Evolutionary conservation across 257 asterid species (phyloP), one percentile per base, ranked within the genome.

Genomic region (Agastache rugosa): DNA sequence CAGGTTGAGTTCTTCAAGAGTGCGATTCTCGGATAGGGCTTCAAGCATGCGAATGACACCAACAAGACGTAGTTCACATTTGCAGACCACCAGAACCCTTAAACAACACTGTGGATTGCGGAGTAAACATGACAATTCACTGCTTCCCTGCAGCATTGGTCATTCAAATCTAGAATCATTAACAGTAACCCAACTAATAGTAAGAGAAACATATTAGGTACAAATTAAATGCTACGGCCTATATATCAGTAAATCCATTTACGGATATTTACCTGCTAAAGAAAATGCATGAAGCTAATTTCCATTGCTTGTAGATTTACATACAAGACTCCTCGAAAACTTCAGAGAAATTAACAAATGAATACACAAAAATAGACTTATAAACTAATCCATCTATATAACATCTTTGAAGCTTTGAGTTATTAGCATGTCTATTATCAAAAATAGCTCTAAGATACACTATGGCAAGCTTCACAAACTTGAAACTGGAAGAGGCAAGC

Each of bases 1-100:
- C 55, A 95, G 85, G 82, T 90, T 87, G 81, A 94, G 96, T 86
- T 94, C 96, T 86, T 90, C 92, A 27, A 92, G 86, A 63, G 76
- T 79, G 67, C 63, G 27, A 79, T 90, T 88, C 60, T 77, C 75
- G 11, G 96, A 83, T 74, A 95, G 78, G 39, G 91, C 87, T 75
- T 83, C 81, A 44, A 90, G 88, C 42, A 90, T 68, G 67, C 71
- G 72, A 69, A 83, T 66, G 75, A 88, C 61, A 41, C 97, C 96
- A 68, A 23, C 72, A 54, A 85, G 83, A 22, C 97, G 87, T 58
- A 95, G 90, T 71, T 86, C 82, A 44, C 99, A 95, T 80, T 95
- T 90, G 84, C 72, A 14, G 74, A 90, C 67, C 22, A 79, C 87
- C 80, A 95, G 70, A 77, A 84, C 87, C 76, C 84, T 84, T 44